Base-by-base conservation (phyloP, 225 moss, liverwort and hornwort genomes). In the Polytrichum commune region DNA sequence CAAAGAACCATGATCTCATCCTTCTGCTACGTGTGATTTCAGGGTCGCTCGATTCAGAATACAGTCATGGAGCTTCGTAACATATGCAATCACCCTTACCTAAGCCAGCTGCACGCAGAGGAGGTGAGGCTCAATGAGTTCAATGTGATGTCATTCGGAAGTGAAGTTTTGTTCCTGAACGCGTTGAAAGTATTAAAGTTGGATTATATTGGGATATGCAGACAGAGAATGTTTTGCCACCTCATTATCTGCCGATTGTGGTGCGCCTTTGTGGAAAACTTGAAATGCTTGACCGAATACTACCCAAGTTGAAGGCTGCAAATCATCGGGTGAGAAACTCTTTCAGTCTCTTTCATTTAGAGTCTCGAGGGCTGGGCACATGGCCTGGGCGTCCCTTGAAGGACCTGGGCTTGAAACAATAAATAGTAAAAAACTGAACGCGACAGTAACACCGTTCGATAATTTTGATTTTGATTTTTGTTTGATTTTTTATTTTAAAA, bases 1-100 rank as follows among this genome's bases (percentile, higher is more conserved):
- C 26, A 70, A 60, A 24, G 60, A 60, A 22, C 7, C 60, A n/a
- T 7, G n/a, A 60, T 24, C 60, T 60, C 60, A 60, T 27, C 26
- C 61, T 53, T 19, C 24, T 63, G 46, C 16, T 16, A 5, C n/a
- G 54, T 73, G 26, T 73, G 27, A 1, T 65, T 54, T 66, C 87
- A 98, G 98, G 93, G 98, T 24, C 91, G 93, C 60, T 98, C 98
- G 68, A 93, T 98, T 76, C 98, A 98, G 68, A 98, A 98, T 79
- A 95, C 92, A 62, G 98, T 98, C 24, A 98, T 98, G 98, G 98
- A 98, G 77, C 91, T 98, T 72, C 94, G 98, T 67, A 98, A 98
- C 76, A 98, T 98, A 26, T 98, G 98, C 72, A 98, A 98, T 67
- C 98, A 98, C 79, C 98, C 98, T 66, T 98, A 88, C 66, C 95